phyloP scores from a whole-genome alignment of 2,329 filamentous ascomycete species.

The Delphinella strobiligena region DNA sequence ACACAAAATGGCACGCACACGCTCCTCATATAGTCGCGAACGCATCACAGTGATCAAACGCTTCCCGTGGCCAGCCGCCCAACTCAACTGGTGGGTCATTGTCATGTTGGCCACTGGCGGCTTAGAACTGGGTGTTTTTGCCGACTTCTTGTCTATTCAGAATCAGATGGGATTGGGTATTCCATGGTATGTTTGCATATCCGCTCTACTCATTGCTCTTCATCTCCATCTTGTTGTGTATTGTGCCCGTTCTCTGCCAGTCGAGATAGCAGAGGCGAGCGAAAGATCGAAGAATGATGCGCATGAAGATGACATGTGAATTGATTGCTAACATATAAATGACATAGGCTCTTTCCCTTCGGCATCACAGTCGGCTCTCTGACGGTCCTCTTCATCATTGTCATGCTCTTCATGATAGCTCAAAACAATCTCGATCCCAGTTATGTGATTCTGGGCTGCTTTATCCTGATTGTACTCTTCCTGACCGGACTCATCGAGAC shows the following conservation, averaged over 20 bases:
- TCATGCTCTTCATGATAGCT: slow-evolving; percentile 44
- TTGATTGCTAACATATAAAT: neutral
- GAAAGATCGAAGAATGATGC: neutral
- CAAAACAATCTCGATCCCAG: slow-evolving; percentile 46
- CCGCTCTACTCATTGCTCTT: too few relatives aligned
- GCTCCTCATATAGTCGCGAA: slow-evolving; percentile 1
- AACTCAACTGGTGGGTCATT: slow-evolving; percentile 54
- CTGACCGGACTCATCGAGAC: slow-evolving; percentile 52
- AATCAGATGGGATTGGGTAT: slow-evolving; percentile 41
- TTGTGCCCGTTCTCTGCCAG: neutral
- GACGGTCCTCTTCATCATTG: slow-evolving; percentile 45
- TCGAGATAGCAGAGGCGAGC: neutral
- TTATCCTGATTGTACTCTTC: slow-evolving; percentile 51
- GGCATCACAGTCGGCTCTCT: slow-evolving; percentile 47
- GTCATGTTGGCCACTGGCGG: slow-evolving; percentile 47
- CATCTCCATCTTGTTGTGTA: neutral
- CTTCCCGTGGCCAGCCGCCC: slow-evolving; percentile 54
- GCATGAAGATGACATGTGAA: too few relatives aligned
- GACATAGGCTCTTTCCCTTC: slow-evolving; percentile 49
- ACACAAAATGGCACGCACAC: slow-evolving; percentile 5
- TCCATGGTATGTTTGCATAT: slow-evolving; percentile 47
- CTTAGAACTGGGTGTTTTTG: slow-evolving; percentile 47
- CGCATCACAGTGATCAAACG: slow-evolving; percentile 2
- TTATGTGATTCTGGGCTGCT: slow-evolving; percentile 47
- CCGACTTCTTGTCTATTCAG: slow-evolving; percentile 48